Conservation (phyloP, 768 basidiomycete genomes). For the Paxillus involutus region DNA sequence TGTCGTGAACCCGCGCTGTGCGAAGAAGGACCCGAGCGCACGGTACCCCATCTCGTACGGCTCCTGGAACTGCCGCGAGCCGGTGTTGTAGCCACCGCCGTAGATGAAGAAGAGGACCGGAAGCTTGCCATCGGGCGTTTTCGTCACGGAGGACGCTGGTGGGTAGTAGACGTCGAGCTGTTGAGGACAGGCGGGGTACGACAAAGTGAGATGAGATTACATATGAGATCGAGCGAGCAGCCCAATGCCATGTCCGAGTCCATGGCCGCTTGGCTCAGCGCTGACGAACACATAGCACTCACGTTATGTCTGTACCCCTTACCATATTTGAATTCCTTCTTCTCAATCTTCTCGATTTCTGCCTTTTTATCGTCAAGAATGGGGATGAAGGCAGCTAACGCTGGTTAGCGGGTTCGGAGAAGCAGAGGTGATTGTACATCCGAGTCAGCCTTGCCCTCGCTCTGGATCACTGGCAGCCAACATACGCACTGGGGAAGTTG, state of each 20-base stretch:
- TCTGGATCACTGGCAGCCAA: slow-evolving; percentile 1
- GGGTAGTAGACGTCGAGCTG: slow-evolving; percentile 74
- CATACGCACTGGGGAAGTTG: slow-evolving; percentile 34
- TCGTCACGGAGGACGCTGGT: slow-evolving; percentile 20
- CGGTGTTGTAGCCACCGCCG: slow-evolving; percentile 61
- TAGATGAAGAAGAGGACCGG: slow-evolving; percentile 66
- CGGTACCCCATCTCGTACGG: slow-evolving; percentile 53
- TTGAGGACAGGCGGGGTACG: neutral
- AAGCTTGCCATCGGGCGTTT: slow-evolving; percentile 26
- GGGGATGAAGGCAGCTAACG: slow-evolving; percentile 47
- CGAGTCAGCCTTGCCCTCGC: neutral
- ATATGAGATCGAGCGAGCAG: neutral
- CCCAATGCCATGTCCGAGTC: too few relatives aligned
- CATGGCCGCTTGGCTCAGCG: too few relatives aligned
- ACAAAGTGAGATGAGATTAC: neutral
- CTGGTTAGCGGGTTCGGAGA: slow-evolving; percentile 28
- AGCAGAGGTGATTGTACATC: neutral
- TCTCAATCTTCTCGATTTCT: slow-evolving; percentile 46
- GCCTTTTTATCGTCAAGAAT: slow-evolving; percentile 47
- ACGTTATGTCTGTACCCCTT: slow-evolving; percentile 39
- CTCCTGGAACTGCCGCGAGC: slow-evolving; percentile 46
- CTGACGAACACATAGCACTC: neutral
- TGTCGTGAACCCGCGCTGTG: slow-evolving; percentile 56
- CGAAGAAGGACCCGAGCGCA: slow-evolving; percentile 63
- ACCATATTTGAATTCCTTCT: slow-evolving; percentile 60